Evolutionary conservation across 495 filamentous ascomycete species (phyloP).

Genomic region (Neurospora sp.): DNA sequence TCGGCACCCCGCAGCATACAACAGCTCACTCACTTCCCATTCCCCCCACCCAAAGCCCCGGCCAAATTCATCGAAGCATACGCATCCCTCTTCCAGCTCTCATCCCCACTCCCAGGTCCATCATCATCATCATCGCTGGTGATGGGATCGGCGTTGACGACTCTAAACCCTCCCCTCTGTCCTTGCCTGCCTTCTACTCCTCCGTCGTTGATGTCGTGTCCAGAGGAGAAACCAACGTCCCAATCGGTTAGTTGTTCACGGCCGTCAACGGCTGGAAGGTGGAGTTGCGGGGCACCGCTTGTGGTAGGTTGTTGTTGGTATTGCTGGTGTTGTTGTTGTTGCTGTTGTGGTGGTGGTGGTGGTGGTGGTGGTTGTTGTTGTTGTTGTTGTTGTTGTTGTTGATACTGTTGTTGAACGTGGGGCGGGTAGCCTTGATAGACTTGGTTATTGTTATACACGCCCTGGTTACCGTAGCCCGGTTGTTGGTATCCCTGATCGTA

Average conservation of each 20-base stretch:
- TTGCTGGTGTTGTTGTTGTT: neutral
- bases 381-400: neutral
- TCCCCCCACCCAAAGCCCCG: slow-evolving; percentile 9
- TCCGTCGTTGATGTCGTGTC: neutral
- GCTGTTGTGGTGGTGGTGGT: too few relatives aligned
- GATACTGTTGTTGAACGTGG: neutral
- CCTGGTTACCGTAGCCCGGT: neutral
- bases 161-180: neutral
- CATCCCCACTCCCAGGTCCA: slow-evolving; percentile 4
- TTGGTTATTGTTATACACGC: neutral
- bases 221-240: neutral
- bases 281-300: slow-evolving; percentile 28
- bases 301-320: slow-evolving; percentile 6
- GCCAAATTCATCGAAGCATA: slow-evolving; percentile 25
- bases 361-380: too few relatives aligned
- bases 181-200: neutral
- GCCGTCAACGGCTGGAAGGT: slow-evolving; percentile 32
- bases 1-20: neutral
- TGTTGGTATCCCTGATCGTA: neutral
- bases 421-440: neutral
- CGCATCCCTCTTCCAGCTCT: slow-evolving; percentile 23
- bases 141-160: neutral
- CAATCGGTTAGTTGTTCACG: slow-evolving; percentile 22
- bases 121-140: neutral
- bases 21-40: neutral